phyloP scores from a whole-genome alignment of 2,329 filamentous ascomycete species.

The Pezicula neosporulosa region DNA sequence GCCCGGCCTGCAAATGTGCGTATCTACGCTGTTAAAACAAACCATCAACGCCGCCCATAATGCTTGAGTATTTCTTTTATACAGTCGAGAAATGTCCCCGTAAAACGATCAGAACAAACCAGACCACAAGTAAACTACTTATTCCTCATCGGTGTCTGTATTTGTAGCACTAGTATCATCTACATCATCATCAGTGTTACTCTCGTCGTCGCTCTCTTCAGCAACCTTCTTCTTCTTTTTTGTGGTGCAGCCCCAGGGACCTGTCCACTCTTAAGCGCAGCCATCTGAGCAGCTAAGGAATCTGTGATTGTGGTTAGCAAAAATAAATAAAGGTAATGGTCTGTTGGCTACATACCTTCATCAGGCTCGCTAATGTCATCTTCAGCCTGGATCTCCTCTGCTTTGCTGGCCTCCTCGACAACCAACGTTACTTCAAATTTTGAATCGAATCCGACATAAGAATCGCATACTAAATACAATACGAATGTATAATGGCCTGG shows the following conservation, averaged over 20 bases:
- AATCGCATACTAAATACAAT: conserved; percentile 91
- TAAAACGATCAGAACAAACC: too few species aligned
- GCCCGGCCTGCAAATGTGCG: neutral
- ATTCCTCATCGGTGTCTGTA: conserved; percentile 52
- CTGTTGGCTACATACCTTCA: conserved; percentile 68
- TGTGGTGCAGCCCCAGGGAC: conserved; percentile 41
- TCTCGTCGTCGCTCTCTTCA: conserved; percentile 70
- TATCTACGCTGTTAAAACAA: conserved; percentile 1
- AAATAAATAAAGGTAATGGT: neutral
- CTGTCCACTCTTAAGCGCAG: conserved; percentile 71
- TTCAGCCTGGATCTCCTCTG: conserved; percentile 73
- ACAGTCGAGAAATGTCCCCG: too few species aligned
- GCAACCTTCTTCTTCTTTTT: conserved; percentile 50
- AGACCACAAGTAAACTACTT: conserved; percentile 6
- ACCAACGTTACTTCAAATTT: conserved; percentile 86
- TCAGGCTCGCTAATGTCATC: conserved; percentile 98
- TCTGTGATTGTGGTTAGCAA: conserved; percentile 45
- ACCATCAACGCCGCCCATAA: too few species aligned
- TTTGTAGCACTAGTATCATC: conserved; percentile 66
- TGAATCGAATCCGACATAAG: conserved; percentile 90
- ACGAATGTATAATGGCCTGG: conserved; percentile 92
- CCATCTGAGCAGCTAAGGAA: conserved; percentile 88
- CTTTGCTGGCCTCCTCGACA: conserved; percentile 86
- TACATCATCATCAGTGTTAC: conserved; percentile 72
- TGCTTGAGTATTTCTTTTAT: too few species aligned